Base-by-base conservation (phyloP, 148 eudicot genomes). In the Camellia japonica region DNA sequence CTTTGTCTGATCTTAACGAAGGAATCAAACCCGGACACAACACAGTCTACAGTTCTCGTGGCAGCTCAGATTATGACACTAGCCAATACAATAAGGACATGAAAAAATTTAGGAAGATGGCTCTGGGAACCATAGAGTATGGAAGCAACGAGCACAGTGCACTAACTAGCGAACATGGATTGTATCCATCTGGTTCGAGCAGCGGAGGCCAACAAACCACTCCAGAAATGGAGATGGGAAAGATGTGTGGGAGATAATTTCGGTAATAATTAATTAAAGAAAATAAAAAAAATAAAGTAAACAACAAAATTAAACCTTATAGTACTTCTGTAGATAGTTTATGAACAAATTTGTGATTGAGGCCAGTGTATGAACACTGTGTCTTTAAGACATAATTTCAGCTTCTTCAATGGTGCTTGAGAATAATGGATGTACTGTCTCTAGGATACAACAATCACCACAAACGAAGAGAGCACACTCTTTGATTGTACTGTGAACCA, bases 61-160 rank as follows among this genome's bases (percentile, higher is more conserved):
- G 87, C 52, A 95, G 96, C 88, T 90, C 97, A n/a, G 98, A 92
- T 64, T 97, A 97, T 4, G 98, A 94, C 81, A 90, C 79, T 2
- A 81, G 72, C 65, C 98, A 97, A 79, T 90, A 97, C 84, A 94
- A 88, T 30, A 94, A 94, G 68, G 98, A 91, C 86, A 87, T 97
- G 95, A 90, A 83, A 76, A 92, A 85, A 77, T 92, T 94, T 82
- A 81, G 90, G 83, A 90, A 92, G 81, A 88, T 90, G 91, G 97
- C 94, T 15, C 81, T 97, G 8, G 89, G 72, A 4, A 92, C 92
- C 89, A 88, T 86, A 56, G 93, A 94, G 43, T 87, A 93, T 42
- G 93, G 90, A 3, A 92, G 96, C 84, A 91, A 90, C 15, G 98
- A 88, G 85, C 89, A 90, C 74, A 92, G 97, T 60, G 91, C 88